Evolutionary conservation across 2,329 filamentous ascomycete species (phyloP).

Genomic region (Endocalyx cinctus): DNA sequence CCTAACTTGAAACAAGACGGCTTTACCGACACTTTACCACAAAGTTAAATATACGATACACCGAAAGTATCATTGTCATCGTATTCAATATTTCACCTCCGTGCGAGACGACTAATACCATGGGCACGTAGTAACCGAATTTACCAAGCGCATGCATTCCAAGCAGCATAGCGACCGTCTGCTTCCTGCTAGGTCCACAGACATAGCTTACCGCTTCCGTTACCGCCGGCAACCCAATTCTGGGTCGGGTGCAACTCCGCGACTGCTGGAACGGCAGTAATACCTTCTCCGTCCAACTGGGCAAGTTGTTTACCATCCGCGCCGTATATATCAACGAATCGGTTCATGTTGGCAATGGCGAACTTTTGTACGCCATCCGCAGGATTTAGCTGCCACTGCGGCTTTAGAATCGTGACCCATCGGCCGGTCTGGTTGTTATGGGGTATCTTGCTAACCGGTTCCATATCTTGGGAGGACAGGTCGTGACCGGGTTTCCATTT

Average conservation of each 20-base stretch:
- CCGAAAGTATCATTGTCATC: no score
- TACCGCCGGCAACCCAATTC: constrained; percentile 92
- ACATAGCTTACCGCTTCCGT: constrained; percentile 85
- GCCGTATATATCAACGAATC: constrained; percentile 89
- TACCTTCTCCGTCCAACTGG: constrained; percentile 81
- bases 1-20: no score
- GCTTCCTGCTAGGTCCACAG: no score
- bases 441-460: constrained; percentile 62
- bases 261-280: constrained; percentile 91
- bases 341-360: constrained; percentile 94
- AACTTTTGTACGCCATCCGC: constrained; percentile 79
- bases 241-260: constrained; percentile 81
- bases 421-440: constrained; percentile 97
- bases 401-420: constrained; percentile 83
- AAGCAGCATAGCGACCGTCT: no score
- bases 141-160: no score
- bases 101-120: no score
- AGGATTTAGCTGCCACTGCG: constrained; percentile 81
- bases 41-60: no score
- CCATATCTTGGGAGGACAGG: constrained; percentile 58
- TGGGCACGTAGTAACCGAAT: no score
- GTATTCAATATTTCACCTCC: no score
- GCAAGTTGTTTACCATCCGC: constrained; percentile 80
- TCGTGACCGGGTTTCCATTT: constrained; percentile 56
- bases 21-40: no score